A percentile compares a stretch with the other conserved stretches of the same genome.
phyloP scores from a whole-genome alignment of 2,329 filamentous ascomycete species.

The Pestalotiopsis sp. region DNA sequence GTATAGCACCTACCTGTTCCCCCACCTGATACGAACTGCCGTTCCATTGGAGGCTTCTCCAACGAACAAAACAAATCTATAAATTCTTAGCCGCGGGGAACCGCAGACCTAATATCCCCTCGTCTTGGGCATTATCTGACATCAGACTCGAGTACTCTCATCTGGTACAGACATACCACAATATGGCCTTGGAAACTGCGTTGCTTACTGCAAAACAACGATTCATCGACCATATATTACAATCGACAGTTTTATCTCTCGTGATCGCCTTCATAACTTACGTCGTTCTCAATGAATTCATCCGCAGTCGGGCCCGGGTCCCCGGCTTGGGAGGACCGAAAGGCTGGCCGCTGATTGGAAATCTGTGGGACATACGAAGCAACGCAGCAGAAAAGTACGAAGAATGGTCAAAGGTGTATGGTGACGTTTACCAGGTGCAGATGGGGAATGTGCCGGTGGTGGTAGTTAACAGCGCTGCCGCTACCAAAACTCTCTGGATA shows the following conservation, averaged over 20 bases:
- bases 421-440: slow-evolving; percentile 67
- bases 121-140: too few relatives aligned
- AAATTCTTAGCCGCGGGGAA: not conserved
- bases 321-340: slow-evolving; percentile 27
- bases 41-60: not conserved
- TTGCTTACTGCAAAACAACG: not conserved
- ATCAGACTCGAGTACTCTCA: not conserved
- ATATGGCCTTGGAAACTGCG: slow-evolving; percentile 2
- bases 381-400: slow-evolving; percentile 54
- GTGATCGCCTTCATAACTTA: slow-evolving; percentile 5
- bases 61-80: not conserved
- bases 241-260: not conserved
- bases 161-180: not conserved
- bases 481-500: slow-evolving; percentile 75
- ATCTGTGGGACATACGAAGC: slow-evolving; percentile 60
- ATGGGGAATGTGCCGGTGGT: slow-evolving; percentile 74
- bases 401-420: slow-evolving; percentile 62
- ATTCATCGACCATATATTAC: not conserved
- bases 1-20: not conserved
- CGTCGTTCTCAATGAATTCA: slow-evolving; percentile 27
- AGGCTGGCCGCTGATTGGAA: slow-evolving; percentile 56
- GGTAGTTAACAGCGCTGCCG: slow-evolving; percentile 78
- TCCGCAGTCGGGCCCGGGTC: slow-evolving; percentile 25
- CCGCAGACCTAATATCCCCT: not conserved
- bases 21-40: not conserved